These are phyloP conservation scores for Silene noctiflora DNA, from an alignment of 179 eudicot genomes.

Conservation along the genomic window DNA sequence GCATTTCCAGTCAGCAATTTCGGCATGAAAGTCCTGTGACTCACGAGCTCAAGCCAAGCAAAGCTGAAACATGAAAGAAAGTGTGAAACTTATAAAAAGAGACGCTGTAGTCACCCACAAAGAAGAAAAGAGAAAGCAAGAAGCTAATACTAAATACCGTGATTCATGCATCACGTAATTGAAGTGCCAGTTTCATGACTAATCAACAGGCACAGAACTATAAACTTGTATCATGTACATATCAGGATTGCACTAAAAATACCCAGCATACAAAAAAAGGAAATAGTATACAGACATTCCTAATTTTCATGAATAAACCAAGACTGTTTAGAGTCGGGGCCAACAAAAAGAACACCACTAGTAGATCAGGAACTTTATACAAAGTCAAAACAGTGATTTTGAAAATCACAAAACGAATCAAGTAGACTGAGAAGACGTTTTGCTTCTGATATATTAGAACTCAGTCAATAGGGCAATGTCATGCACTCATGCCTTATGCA, in stretches of 20 bases:
- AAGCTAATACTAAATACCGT: neutral
- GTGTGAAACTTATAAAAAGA: neutral
- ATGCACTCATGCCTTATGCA: neutral
- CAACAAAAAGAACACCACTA: too few relatives aligned
- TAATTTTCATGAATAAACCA: too few relatives aligned
- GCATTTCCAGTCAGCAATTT: slow-evolving; percentile 79
- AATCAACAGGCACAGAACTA: neutral
- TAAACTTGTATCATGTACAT: neutral
- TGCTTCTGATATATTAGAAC: neutral
- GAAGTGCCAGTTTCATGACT: neutral
- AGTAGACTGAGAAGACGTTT: neutral
- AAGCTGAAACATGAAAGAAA: slow-evolving; percentile 52
- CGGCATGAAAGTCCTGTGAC: slow-evolving; percentile 95
- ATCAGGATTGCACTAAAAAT: neutral
- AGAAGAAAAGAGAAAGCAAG: neutral
- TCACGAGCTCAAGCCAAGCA: slow-evolving; percentile 95
- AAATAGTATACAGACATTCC: too few relatives aligned
- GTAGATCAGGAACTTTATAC: neutral
- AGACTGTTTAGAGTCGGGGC: too few relatives aligned
- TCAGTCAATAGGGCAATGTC: neutral
- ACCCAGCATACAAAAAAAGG: neutral
- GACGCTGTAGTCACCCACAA: neutral
- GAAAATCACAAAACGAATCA: neutral
- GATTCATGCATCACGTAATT: neutral
- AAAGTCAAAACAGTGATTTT: neutral